Evolutionary conservation across 2,329 filamentous ascomycete genomes (phyloP).

Genomic region (Phaeosphaeria sp.): DNA sequence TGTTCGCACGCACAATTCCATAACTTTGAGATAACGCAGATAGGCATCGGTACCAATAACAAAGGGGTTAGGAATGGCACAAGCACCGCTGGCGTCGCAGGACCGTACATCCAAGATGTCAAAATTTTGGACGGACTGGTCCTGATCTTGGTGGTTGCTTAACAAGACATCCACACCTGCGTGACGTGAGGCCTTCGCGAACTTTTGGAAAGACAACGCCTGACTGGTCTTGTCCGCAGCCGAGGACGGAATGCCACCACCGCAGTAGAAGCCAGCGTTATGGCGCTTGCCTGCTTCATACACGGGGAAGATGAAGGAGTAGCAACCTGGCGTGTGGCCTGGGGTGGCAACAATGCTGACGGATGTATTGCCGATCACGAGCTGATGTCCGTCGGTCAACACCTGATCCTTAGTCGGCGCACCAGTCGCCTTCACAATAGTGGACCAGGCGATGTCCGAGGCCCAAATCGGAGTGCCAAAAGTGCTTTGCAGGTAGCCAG

Average conservation of each 20-base stretch:
- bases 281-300: slow-evolving; percentile 10
- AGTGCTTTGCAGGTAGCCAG: slow-evolving; percentile 13
- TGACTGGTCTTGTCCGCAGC: slow-evolving; percentile 1
- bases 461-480: slow-evolving; percentile 9
- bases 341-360: slow-evolving; percentile 10
- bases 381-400: slow-evolving; percentile 6
- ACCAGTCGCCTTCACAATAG: background rate
- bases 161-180: slow-evolving; percentile 14
- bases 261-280: slow-evolving; percentile 16
- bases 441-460: slow-evolving; percentile 11
- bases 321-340: slow-evolving; percentile 15
- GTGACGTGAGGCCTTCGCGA: slow-evolving; percentile 9
- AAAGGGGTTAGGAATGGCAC: slow-evolving; percentile 11
- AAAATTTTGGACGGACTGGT: slow-evolving; percentile 15
- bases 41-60: slow-evolving; percentile 13
- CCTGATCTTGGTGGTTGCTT: slow-evolving; percentile 18
- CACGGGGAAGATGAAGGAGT: slow-evolving; percentile 13
- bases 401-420: slow-evolving; percentile 1
- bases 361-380: slow-evolving; percentile 11
- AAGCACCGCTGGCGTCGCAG: background rate
- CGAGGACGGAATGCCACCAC: slow-evolving; percentile 6
- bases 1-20: slow-evolving; percentile 14
- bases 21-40: slow-evolving; percentile 10
- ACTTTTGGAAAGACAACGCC: slow-evolving; percentile 6
- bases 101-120: slow-evolving; percentile 13